A percentile compares a stretch with the other conserved stretches of the same genome.
These are phyloP conservation scores for Salvia splendens DNA, from an alignment of 257 asterid species.

Conservation along the genomic window DNA sequence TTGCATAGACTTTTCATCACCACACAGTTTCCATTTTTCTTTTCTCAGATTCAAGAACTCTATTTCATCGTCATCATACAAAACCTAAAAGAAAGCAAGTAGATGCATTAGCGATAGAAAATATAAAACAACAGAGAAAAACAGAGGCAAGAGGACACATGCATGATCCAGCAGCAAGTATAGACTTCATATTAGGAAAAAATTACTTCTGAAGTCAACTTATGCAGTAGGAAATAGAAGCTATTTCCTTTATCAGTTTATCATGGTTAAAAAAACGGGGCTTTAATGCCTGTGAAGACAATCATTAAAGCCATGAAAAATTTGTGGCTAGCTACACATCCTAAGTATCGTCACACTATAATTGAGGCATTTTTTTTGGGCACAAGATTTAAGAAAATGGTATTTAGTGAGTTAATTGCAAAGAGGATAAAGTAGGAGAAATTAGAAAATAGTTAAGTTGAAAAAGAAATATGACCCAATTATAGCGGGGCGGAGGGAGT, in stretches of 20 bases:
- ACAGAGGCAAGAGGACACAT: background rate
- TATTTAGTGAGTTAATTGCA: too few species aligned
- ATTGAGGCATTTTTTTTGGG: too few species aligned
- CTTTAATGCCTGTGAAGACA: background rate
- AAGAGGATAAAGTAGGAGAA: too few species aligned
- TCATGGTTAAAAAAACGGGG: background rate
- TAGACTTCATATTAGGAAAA: background rate
- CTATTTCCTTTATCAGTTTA: background rate
- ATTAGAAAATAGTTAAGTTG: too few species aligned
- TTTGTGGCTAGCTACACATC: too few species aligned
- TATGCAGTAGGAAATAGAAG: background rate
- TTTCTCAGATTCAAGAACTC: slow-evolving; percentile 45
- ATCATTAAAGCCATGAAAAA: slow-evolving; percentile 5
- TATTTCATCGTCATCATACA: slow-evolving; percentile 46
- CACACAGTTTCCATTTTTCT: slow-evolving; percentile 49
- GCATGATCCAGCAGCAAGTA: slow-evolving; percentile 16
- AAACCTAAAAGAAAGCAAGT: slow-evolving; percentile 38
- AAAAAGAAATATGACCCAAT: too few species aligned
- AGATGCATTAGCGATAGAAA: slow-evolving; percentile 18
- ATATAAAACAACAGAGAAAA: background rate
- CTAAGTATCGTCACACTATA: too few species aligned
- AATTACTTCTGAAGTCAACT: background rate
- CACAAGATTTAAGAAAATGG: too few species aligned
- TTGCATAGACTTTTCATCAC: slow-evolving; percentile 27
- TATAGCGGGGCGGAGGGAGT: background rate